Percentiles rank a stretch among this genome's conserved stretches.
These are phyloP conservation scores for Penicillium soppii DNA, from an alignment of 495 filamentous ascomycete genomes.

Conservation along the genomic window DNA sequence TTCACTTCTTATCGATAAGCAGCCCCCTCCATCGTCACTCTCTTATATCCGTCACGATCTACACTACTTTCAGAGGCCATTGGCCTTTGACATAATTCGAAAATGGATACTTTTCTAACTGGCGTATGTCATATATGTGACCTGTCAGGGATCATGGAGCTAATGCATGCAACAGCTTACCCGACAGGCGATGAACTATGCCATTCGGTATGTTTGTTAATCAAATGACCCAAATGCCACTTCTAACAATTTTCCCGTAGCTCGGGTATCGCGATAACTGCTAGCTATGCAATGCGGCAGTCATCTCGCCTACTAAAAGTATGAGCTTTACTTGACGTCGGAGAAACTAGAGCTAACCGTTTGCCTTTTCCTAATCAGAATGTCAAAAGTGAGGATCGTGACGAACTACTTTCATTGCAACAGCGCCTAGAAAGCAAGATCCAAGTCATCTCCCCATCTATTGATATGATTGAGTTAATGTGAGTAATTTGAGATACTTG, in stretches of 20 bases:
- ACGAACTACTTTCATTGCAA: conserved; percentile 71
- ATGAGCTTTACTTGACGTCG: conserved; percentile 10
- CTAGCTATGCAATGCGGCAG: conserved; percentile 79
- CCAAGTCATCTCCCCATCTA: conserved; percentile 84
- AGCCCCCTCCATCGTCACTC: conserved; percentile 20
- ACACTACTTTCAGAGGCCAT: background rate
- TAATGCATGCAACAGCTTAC: conserved; percentile 51
- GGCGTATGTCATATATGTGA: conserved; percentile 47
- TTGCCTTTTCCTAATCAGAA: conserved; percentile 41
- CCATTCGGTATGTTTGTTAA: conserved; percentile 56
- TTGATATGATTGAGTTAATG: conserved; percentile 94
- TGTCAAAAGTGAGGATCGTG: conserved; percentile 65
- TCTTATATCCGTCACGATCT: conserved; percentile 6
- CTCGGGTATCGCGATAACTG: too few relatives aligned
- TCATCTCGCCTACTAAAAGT: conserved; percentile 79
- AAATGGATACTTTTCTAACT: conserved; percentile 77
- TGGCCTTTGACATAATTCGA: conserved; percentile 16
- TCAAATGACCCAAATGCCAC: background rate
- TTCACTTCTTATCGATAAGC: conserved; percentile 41
- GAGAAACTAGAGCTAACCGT: conserved; percentile 11
- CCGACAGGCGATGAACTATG: conserved; percentile 88
- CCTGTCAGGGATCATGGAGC: background rate
- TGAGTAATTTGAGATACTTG: conserved; percentile 32
- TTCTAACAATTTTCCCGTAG: too few relatives aligned
- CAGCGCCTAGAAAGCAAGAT: conserved; percentile 80